Conservation (phyloP, 495 filamentous ascomycete genomes). For the Penicillium coprophilum region DNA sequence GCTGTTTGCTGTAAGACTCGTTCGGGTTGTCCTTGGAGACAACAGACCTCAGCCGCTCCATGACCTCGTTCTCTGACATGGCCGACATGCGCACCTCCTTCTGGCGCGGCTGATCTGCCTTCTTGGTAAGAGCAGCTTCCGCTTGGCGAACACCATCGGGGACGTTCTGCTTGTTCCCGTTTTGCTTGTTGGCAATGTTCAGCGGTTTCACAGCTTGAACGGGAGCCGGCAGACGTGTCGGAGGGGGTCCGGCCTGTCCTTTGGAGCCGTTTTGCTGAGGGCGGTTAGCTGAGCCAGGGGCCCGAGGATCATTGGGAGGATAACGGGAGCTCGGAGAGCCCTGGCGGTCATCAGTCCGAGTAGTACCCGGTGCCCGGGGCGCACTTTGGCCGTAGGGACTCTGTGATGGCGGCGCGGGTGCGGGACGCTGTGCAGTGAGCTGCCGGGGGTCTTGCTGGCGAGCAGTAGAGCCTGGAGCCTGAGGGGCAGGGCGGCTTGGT, state of each 20-base stretch:
- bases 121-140: slow-evolving; percentile 75
- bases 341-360: slow-evolving; percentile 32
- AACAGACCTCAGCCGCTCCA: slow-evolving; percentile 88
- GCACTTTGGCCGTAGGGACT: slow-evolving; percentile 28
- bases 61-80: slow-evolving; percentile 95
- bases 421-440: slow-evolving; percentile 55
- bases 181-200: slow-evolving; percentile 81
- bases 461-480: slow-evolving; percentile 46
- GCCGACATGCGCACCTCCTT: slow-evolving; percentile 95
- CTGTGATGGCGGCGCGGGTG: slow-evolving; percentile 52
- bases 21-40: slow-evolving; percentile 92
- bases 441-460: slow-evolving; percentile 45
- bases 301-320: slow-evolving; percentile 38
- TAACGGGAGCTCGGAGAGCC: slow-evolving; percentile 38
- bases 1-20: slow-evolving; percentile 93
- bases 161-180: slow-evolving; percentile 44
- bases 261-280: slow-evolving; percentile 37
- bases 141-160: slow-evolving; percentile 73
- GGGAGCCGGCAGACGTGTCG: slow-evolving; percentile 59
- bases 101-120: slow-evolving; percentile 65
- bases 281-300: slow-evolving; percentile 49
- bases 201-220: slow-evolving; percentile 78
- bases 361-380: slow-evolving; percentile 22
- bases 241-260: slow-evolving; percentile 42
- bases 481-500: slow-evolving; percentile 65